Evolutionary conservation across 768 basidiomycete genomes (phyloP), one percentile per base, ranked within the genome.

Genomic region (Amanita rimosa): DNA sequence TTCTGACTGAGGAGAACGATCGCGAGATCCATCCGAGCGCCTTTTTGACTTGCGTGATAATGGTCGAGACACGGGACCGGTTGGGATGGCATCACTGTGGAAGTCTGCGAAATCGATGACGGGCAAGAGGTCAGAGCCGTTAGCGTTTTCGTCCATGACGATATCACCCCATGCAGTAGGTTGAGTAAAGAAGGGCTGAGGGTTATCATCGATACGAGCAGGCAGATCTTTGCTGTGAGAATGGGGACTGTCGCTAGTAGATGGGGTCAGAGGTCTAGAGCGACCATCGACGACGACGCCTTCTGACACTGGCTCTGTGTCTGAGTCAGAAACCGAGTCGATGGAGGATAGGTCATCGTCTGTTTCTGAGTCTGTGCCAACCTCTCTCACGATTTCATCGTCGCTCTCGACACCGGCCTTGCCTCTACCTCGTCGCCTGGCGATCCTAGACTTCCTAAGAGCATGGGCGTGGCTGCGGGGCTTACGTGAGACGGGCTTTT

Each of bases 31-130:
- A 22, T 45, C 29, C 43, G 19, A 19, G 0, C 62, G 51, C 55
- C 72, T 76, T 57, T 68, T 62, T 8, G 64, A 40, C 57, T 71
- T 78, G 46, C 72, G 71, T 37, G 68, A 54, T 9, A 65, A 60
- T 17, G 39, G 40, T 13, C 39, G 48, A 13, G 48, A 27, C 21
- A 56, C 49, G 43, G 55, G 63, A 50, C 55, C 37, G 34, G 60
- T 51, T 26, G 64, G 54, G 42, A 65, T 58, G 31, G 68, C 54
- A 19, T 70, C 63, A 24, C 61, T 66, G 47, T 72, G 71, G 59
- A 79, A 71, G 50, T 90, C 83, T 46, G 78, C 73, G 58, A 91
- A 92, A 50, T 89, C 84, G 55, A 91, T 81, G 56, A 90, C 81
- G 31, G 87, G 89, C 6, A 91, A 71, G 22, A 79, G 76, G 6